Percentiles rank a stretch among this genome's conserved stretches.
These are phyloP conservation scores for Aspergillus caelatus DNA, from an alignment of 2,329 filamentous ascomycete species.

Conservation along the genomic window DNA sequence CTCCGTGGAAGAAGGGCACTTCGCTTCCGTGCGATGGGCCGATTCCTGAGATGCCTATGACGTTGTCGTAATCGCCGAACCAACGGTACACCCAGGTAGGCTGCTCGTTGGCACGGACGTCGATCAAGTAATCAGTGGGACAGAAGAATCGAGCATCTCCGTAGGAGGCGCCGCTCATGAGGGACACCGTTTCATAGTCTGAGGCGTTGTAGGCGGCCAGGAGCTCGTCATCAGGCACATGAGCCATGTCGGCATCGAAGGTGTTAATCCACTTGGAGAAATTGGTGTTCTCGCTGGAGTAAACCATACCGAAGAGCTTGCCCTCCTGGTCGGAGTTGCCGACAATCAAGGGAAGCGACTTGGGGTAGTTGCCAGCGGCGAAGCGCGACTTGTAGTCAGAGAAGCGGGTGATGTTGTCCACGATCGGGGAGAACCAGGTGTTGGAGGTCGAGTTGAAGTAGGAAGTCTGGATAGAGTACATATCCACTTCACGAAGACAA, in stretches of 20 bases:
- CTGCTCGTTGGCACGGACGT: constrained; percentile 21
- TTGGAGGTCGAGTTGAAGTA: constrained; percentile 27
- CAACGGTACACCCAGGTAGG: constrained; percentile 28
- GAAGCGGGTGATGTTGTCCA: constrained; percentile 25
- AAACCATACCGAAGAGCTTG: constrained; percentile 22
- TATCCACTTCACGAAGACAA: constrained; percentile 23
- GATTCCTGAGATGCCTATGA: constrained; percentile 17
- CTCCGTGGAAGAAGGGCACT: constrained; percentile 28
- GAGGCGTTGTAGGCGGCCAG: constrained; percentile 19
- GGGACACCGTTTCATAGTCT: constrained; percentile 22
- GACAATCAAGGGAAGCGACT: constrained; percentile 22
- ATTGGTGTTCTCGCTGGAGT: constrained; percentile 22
- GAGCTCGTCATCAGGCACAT: constrained; percentile 19
- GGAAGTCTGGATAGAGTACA: constrained; percentile 24
- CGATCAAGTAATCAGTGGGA: constrained; percentile 23
- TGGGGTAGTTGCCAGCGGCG: constrained; percentile 20
- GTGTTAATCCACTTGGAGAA: constrained; percentile 25
- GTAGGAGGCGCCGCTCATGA: constrained; percentile 26
- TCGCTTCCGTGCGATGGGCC: constrained; percentile 25
- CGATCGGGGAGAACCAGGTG: constrained; percentile 24
- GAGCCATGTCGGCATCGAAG: constrained; percentile 24
- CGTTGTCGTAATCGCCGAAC: constrained; percentile 27
- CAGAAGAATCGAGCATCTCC: constrained; percentile 28
- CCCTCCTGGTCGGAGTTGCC: constrained; percentile 28
- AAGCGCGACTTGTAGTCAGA: constrained; percentile 25